A percentile compares a stretch with the other conserved stretches of the same genome.
Conservation (phyloP, 2,329 filamentous ascomycete genomes). For the Paramyrothecium sp. region DNA sequence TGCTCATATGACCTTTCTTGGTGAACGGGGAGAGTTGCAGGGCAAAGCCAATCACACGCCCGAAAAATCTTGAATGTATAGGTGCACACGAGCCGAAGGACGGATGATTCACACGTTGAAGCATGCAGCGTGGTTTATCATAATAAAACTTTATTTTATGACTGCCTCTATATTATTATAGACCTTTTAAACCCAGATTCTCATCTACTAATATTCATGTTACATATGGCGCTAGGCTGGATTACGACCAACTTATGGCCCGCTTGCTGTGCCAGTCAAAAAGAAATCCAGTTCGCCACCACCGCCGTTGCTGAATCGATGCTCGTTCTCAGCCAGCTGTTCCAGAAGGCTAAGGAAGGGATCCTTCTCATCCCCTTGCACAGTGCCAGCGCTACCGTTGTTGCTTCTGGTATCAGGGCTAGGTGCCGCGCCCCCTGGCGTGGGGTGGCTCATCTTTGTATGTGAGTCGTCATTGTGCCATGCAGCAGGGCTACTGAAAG, state of each 20-base stretch:
- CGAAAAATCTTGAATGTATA: too few relatives aligned
- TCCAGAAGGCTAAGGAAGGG: constrained; percentile 78
- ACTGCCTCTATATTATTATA: too few relatives aligned
- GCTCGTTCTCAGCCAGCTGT: constrained; percentile 80
- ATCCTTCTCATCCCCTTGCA: constrained; percentile 66
- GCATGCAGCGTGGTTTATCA: too few relatives aligned
- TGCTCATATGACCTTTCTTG: too few relatives aligned
- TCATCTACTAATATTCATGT: too few relatives aligned
- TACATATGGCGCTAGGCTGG: too few relatives aligned
- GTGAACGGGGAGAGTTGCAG: too few relatives aligned
- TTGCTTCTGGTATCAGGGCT: constrained; percentile 50
- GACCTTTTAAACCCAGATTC: too few relatives aligned
- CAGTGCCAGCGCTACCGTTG: constrained; percentile 47
- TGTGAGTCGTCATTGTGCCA: constrained; percentile 44
- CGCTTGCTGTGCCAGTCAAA: constrained; percentile 35
- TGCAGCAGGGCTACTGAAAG: constrained; percentile 49
- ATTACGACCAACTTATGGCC: background rate
- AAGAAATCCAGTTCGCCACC: constrained; percentile 80
- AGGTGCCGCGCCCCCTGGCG: constrained; percentile 16
- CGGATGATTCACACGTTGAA: too few relatives aligned
- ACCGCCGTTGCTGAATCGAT: constrained; percentile 55
- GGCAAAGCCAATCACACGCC: too few relatives aligned
- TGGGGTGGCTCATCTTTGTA: constrained; percentile 14
- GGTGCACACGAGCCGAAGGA: too few relatives aligned
- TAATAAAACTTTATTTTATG: too few relatives aligned